Conservation (phyloP, 805 yeast species). For the Cyberlindnera meyerae region DNA sequence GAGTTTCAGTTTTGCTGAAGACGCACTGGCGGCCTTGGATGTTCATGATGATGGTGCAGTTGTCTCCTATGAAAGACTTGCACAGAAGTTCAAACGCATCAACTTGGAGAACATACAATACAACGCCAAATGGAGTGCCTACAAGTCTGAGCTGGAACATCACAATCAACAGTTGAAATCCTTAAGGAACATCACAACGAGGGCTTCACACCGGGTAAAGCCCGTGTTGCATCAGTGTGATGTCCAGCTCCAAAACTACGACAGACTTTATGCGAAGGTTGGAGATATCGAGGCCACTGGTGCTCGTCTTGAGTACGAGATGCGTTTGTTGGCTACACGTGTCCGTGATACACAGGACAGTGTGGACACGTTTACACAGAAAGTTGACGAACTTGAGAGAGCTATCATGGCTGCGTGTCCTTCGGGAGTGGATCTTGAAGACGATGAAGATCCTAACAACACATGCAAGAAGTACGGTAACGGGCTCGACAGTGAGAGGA, state of each 20-base stretch:
- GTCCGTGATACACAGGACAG: slow-evolving; percentile 66
- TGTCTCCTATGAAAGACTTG: no score
- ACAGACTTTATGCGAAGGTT: slow-evolving; percentile 35
- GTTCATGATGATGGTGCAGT: slow-evolving; percentile 9
- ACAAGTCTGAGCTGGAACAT: slow-evolving; percentile 1
- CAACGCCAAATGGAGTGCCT: neutral
- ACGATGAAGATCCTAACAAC: neutral
- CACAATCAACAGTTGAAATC: slow-evolving; percentile 3
- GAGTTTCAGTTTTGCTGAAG: slow-evolving; percentile 34
- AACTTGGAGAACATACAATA: slow-evolving; percentile 3
- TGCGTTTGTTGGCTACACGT: slow-evolving; percentile 51
- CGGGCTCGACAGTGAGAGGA: slow-evolving; percentile 9
- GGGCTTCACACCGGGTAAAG: slow-evolving; percentile 12
- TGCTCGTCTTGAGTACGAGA: slow-evolving; percentile 62
- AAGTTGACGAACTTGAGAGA: slow-evolving; percentile 32
- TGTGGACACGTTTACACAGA: slow-evolving; percentile 38
- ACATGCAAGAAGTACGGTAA: neutral
- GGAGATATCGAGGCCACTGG: slow-evolving; percentile 50
- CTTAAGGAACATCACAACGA: slow-evolving; percentile 2
- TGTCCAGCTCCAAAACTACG: slow-evolving; percentile 21
- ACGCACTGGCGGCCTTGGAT: slow-evolving; percentile 11
- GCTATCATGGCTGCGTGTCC: slow-evolving; percentile 12
- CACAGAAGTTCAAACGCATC: slow-evolving; percentile 9
- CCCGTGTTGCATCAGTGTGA: slow-evolving; percentile 21
- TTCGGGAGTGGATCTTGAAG: neutral